Base-by-base conservation (phyloP, 1,284 basidiomycete species). In the Cryptococcus sp. region DNA sequence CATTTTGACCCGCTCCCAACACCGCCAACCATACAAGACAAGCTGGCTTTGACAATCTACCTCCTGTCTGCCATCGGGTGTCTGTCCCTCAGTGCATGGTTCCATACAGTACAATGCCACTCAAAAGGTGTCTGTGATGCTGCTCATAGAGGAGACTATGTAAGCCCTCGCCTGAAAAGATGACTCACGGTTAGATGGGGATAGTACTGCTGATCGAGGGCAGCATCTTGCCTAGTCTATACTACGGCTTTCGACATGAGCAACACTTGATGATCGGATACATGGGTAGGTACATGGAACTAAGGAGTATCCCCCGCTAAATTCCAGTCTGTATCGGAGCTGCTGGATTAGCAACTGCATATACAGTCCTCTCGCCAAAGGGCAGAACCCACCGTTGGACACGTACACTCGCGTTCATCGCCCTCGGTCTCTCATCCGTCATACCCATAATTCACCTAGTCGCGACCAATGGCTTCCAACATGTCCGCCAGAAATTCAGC, bases 371-470 rank as follows among this genome's bases (percentile, higher is more conserved):
- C 16, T 82, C 84, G 50, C 88, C 89, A 0, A 81, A 84, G 64
- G 91, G 91, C 72, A 78, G 83, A 1, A 80, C 80, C 0, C 86
- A 89, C 70, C 81, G 90, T 21, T 83, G 85, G 60, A 81, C 86
- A 51, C 83, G 92, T 21, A 92, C 90, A 3, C 73, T 78, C 21
- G 83, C 90, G 7, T 96, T 94, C 75, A 81, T 91, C 58, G 82
- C 79, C 10, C 82, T 94, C 14, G 91, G 91, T 14, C 74, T 89
- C 24, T 84, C 82, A 56, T 86, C 83, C 9, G 72, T 87, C 36
- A 64, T 88, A 4, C 91, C 91, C 23, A 78, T 88, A 16, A 74
- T 78, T 11, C 90, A 96, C 66, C 77, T 83, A 40, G 64, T 86
- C 25, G 47, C 80, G 40, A 75, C 79, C 14, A 83, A 85, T 64